A percentile compares a stretch with the other conserved stretches of the same genome.
Evolutionary conservation across 2,329 filamentous ascomycete species (phyloP).

Genomic region (Cercospora canescens): DNA sequence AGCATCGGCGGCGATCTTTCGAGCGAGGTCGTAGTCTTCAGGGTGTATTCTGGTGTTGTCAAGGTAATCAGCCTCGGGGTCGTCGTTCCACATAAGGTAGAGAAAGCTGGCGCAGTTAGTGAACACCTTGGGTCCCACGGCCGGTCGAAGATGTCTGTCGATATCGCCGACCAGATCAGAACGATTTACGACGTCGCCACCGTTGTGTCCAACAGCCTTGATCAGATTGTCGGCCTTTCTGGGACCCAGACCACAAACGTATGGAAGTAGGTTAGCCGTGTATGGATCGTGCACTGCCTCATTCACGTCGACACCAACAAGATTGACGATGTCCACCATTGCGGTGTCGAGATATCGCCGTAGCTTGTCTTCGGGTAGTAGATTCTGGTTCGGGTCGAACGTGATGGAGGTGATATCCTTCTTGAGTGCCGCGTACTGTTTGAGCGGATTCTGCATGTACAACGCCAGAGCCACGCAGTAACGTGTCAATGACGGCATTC

Average conservation of each 20-base stretch:
- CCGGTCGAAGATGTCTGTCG: slow-evolving; percentile 58
- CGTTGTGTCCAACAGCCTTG: slow-evolving; percentile 90
- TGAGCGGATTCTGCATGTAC: slow-evolving; percentile 93
- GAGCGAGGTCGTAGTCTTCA: slow-evolving; percentile 95
- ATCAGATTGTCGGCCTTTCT: slow-evolving; percentile 83
- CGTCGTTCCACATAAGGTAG: slow-evolving; percentile 71
- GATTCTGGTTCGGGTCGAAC: slow-evolving; percentile 87
- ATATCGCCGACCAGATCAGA: slow-evolving; percentile 88
- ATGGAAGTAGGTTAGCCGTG: slow-evolving; percentile 84
- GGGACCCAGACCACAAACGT: slow-evolving; percentile 85
- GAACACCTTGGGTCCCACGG: slow-evolving; percentile 88
- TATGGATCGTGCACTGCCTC: slow-evolving; percentile 81
- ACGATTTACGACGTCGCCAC: slow-evolving; percentile 78
- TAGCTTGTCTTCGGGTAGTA: slow-evolving; percentile 85
- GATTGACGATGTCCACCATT: slow-evolving; percentile 97
- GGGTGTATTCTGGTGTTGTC: slow-evolving; percentile 97
- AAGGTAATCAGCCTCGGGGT: slow-evolving; percentile 74
- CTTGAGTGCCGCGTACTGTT: slow-evolving; percentile 91
- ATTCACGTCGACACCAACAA: slow-evolving; percentile 93
- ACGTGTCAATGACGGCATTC: slow-evolving; percentile 72
- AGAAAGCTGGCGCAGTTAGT: slow-evolving; percentile 97
- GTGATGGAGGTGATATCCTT: slow-evolving; percentile 82
- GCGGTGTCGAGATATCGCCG: slow-evolving; percentile 87
- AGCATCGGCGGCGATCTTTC: slow-evolving; percentile 97
- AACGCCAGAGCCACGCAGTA: slow-evolving; percentile 89